Evolutionary conservation across 371 early-diverging fungal genomes (phyloP).

Genomic region (Saksenaea oblongispora): DNA sequence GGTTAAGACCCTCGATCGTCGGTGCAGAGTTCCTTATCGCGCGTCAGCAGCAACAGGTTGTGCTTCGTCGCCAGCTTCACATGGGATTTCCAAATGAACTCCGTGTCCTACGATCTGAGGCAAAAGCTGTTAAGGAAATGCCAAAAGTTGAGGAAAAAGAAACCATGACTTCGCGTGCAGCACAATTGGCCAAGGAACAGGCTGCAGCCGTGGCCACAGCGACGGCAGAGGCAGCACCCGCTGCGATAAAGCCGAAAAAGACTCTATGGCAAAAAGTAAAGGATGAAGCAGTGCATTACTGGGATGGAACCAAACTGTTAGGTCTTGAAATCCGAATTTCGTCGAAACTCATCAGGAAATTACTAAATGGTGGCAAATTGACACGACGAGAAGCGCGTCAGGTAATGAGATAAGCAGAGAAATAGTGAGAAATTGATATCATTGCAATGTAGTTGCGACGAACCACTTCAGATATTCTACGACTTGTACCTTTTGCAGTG

Average conservation of each 20-base stretch:
- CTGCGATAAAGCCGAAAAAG: slow-evolving; percentile 60
- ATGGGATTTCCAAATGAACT: slow-evolving; percentile 24
- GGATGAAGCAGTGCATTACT: slow-evolving; percentile 91
- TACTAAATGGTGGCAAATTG: slow-evolving; percentile 77
- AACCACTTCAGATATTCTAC: slow-evolving; percentile 85
- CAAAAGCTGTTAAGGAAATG: slow-evolving; percentile 9
- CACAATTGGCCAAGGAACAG: slow-evolving; percentile 43
- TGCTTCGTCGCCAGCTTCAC: slow-evolving; percentile 12
- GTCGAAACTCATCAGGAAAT: slow-evolving; percentile 73
- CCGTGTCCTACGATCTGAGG: slow-evolving; percentile 30
- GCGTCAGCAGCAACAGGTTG: not conserved
- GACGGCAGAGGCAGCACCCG: slow-evolving; percentile 15
- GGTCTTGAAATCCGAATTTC: slow-evolving; percentile 90
- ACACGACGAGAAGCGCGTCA: slow-evolving; percentile 92
- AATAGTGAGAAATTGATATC: not conserved
- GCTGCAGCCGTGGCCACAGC: slow-evolving; percentile 10
- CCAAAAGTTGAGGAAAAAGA: slow-evolving; percentile 32
- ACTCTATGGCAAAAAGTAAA: slow-evolving; percentile 81
- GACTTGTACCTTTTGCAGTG: slow-evolving; percentile 91
- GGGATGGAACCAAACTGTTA: slow-evolving; percentile 93
- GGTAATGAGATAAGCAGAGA: slow-evolving; percentile 35
- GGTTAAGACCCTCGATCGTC: slow-evolving; percentile 7
- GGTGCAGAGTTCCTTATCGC: slow-evolving; percentile 5
- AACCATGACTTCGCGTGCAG: slow-evolving; percentile 45
- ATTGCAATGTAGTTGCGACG: slow-evolving; percentile 63